phyloP scores from a whole-genome alignment of 345 rosid species.

The Corchorus olitorius region DNA sequence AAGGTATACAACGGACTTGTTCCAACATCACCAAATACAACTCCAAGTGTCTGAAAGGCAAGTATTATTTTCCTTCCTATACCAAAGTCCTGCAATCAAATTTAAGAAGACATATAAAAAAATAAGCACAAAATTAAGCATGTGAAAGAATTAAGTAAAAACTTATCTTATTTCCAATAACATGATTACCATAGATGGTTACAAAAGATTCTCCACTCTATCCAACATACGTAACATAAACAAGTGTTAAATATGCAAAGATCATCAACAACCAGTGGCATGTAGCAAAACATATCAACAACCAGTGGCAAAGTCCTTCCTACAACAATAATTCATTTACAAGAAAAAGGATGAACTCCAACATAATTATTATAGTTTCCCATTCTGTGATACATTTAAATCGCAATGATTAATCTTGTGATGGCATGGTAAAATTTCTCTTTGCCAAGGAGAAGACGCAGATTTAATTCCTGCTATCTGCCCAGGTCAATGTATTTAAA shows the following conservation, averaged over 20 bases:
- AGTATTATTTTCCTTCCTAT: conserved; percentile 76
- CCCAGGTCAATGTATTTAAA: too few species aligned
- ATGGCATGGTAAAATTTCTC: conserved; percentile 12
- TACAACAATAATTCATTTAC: background rate
- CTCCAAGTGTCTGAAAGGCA: conserved; percentile 92
- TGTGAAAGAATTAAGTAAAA: background rate
- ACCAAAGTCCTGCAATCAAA: conserved; percentile 65
- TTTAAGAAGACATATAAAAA: background rate
- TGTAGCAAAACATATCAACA: background rate
- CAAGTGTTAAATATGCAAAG: background rate
- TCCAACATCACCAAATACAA: conserved; percentile 99
- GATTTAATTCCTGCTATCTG: background rate
- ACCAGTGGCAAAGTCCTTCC: background rate
- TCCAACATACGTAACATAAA: conserved; percentile 10
- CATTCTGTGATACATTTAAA: background rate
- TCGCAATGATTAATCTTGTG: background rate
- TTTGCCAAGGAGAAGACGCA: conserved; percentile 9
- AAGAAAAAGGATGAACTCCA: background rate
- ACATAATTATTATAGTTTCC: background rate
- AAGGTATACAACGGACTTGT: conserved; percentile 96
- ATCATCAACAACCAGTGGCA: background rate
- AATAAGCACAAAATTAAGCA: background rate
- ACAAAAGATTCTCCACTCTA: background rate
- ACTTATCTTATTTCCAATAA: background rate
- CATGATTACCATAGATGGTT: background rate